These are phyloP conservation scores for Penicillium nordicum DNA, from an alignment of 2,329 filamentous ascomycete species.

Conservation along the genomic window DNA sequence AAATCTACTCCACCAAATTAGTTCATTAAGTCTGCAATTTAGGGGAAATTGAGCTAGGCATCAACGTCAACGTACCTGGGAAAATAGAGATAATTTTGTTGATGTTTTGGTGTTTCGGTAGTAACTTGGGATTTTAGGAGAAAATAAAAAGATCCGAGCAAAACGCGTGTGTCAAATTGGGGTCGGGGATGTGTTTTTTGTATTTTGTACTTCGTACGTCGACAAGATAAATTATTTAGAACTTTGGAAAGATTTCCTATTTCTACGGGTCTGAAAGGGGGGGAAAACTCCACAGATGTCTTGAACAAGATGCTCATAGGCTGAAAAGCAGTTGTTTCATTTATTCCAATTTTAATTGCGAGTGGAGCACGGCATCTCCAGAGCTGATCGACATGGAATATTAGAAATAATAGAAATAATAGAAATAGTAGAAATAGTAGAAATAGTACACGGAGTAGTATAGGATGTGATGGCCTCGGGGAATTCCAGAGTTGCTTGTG, in stretches of 20 bases:
- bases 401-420: background rate
- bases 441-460: background rate
- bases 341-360: conserved; percentile 7
- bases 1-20: conserved; percentile 14
- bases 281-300: conserved; percentile 5
- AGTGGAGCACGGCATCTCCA: conserved; percentile 14
- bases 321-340: conserved; percentile 15
- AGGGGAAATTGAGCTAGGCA: background rate
- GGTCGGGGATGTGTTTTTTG: background rate
- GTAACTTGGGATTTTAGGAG: background rate
- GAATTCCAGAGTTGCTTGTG: background rate
- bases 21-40: background rate
- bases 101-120: background rate
- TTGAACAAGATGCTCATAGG: conserved; percentile 8
- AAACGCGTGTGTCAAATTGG: background rate
- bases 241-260: background rate
- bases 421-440: too few species aligned
- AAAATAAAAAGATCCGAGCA: background rate
- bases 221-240: too few species aligned
- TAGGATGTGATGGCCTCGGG: background rate
- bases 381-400: conserved; percentile 1
- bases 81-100: background rate
- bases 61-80: background rate
- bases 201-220: background rate
- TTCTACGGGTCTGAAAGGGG: conserved; percentile 14